Evolutionary conservation across 495 filamentous ascomycete genomes (phyloP).

Genomic region (Xylaria intraflava): DNA sequence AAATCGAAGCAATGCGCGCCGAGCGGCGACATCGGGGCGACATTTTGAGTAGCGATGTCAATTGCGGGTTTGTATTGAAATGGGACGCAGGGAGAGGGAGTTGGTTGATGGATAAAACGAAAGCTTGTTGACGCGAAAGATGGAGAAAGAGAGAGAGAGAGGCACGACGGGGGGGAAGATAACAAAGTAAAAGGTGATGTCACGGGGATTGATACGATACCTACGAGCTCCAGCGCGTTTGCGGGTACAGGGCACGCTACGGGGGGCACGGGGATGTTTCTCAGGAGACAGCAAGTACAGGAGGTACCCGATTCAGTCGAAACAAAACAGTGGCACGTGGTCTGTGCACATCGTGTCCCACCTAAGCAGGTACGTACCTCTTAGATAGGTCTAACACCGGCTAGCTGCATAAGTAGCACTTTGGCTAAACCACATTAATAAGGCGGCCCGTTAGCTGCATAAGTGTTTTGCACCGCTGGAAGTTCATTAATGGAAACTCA

Average conservation of each 20-base stretch:
- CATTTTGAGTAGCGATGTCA: conserved; percentile 21
- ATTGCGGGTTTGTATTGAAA: neutral
- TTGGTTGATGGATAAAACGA: neutral
- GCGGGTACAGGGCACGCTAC: too few relatives aligned
- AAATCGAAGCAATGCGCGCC: conserved; percentile 40
- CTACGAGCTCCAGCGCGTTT: too few relatives aligned
- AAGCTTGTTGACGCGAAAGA: too few relatives aligned
- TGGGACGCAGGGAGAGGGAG: neutral
- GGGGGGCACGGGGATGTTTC: neutral
- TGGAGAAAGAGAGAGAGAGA: neutral
- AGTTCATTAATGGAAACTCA: too few relatives aligned
- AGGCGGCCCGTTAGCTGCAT: too few relatives aligned
- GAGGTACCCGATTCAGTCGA: neutral
- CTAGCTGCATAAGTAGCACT: too few relatives aligned
- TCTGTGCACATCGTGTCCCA: neutral
- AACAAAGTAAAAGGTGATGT: neutral
- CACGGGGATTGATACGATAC: too few relatives aligned
- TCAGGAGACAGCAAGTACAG: neutral
- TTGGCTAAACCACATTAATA: too few relatives aligned
- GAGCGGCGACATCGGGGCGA: conserved; percentile 37
- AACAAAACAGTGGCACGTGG: neutral
- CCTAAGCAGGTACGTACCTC: neutral
- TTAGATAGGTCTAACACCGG: too few relatives aligned
- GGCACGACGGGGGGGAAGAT: neutral
- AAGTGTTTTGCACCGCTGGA: too few relatives aligned